Base-by-base conservation (phyloP, 805 yeast species). In the Yamadazyma scolyti region DNA sequence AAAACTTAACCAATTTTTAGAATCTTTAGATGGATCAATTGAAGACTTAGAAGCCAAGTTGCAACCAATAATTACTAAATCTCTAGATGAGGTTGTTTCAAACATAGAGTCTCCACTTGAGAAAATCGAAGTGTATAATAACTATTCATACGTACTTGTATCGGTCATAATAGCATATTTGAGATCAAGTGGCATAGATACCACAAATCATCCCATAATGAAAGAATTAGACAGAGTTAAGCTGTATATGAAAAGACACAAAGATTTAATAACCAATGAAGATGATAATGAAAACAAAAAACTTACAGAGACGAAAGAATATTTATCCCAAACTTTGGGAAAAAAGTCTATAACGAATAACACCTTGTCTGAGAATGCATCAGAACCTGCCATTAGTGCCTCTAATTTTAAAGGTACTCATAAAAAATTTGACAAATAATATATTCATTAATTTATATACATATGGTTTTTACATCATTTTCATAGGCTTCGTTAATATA, bases 221-320 rank as follows among this genome's bases (percentile, higher is more conserved):
- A 59, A 59, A 18, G 94, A 83, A 47, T 59, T 85, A 31, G 66
- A 62, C 6, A 64, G 88, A 39, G 79, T 84, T 23, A 82, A 81
- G 50, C 48, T 65, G n/a, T 82, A 80, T 42, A 80, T 82, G 77
- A 68, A 68, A 22, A 68, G 77, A 46, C 67, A 74, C 21, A 75
- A 75, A 42, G 61, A 49, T 3, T 52, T 66, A 4, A 62, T 60
- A 13, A 20, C 27, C 33, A 33, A 54, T 24, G 36, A 41, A 5
- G 45, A 48, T n/a, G 16, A 31, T 6, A 31, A 33, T n/a, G 40
- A 53, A n/a, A n/a, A 28, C 6, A 46, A 52, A 13, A 47, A 46
- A 4, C 40, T 45, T 13, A 54, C 53, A 4, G 60, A 61, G 22
- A 50, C 58, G 4, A 66, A 68, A 39, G 58, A 66, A 25, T 65